Evolutionary conservation across 23 red algal genomes (phyloP).

Genomic region (Agarophyton chilense): DNA sequence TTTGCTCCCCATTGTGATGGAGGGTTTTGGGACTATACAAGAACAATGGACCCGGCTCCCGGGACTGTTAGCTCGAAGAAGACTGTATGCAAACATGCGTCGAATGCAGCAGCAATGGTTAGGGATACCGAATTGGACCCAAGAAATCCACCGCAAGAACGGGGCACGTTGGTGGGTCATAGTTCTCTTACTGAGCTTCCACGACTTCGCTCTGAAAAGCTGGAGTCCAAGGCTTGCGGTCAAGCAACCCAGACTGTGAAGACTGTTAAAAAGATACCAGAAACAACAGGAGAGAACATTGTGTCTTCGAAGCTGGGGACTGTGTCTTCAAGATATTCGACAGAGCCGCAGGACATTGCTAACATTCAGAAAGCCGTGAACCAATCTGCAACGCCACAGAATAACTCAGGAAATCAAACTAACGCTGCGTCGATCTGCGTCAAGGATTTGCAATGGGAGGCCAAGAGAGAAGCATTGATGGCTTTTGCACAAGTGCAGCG

Average conservation of each 20-base stretch:
- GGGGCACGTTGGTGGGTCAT: not conserved
- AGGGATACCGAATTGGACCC: not conserved
- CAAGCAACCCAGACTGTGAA: no score
- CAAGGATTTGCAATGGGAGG: conserved; percentile 22
- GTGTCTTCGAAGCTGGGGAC: not conserved
- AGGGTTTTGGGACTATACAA: not conserved
- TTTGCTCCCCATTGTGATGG: not conserved
- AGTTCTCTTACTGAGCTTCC: no score
- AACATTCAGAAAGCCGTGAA: not conserved
- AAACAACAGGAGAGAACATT: not conserved
- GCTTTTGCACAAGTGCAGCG: conserved; percentile 34
- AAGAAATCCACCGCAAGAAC: not conserved
- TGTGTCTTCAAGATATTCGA: not conserved
- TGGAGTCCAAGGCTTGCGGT: no score
- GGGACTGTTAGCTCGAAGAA: not conserved
- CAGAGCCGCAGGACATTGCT: not conserved
- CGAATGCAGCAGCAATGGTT: not conserved
- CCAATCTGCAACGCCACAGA: not conserved
- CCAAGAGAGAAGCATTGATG: conserved; percentile 29
- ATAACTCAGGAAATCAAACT: not conserved
- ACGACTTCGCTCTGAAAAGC: no score
- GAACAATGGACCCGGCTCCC: not conserved
- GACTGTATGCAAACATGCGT: not conserved
- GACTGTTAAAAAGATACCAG: no score
- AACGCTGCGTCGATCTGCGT: not conserved